These are phyloP conservation scores for Orobanche coerulescens DNA, from an alignment of 257 asterid genomes.

Conservation along the genomic window DNA sequence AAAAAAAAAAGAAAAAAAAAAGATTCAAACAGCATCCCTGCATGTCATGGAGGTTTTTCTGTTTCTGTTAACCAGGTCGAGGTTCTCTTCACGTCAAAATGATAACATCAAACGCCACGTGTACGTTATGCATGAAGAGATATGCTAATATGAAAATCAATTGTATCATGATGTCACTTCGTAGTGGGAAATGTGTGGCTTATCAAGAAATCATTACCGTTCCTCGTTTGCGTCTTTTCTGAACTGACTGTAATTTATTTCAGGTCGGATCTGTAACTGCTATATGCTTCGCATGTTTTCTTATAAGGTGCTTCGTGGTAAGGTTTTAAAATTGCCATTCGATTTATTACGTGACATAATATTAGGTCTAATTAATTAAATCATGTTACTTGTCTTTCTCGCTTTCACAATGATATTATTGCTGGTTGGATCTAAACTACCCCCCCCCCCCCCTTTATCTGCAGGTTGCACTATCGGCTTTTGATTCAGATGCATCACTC, in stretches of 20 bases:
- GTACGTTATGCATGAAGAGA: background rate
- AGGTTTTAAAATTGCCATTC: conserved; percentile 24
- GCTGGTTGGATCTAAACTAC: background rate
- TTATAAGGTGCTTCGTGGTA: conserved; percentile 85
- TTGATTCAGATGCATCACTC: conserved; percentile 66
- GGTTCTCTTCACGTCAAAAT: conserved; percentile 6
- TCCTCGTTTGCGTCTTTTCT: background rate
- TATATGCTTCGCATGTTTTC: conserved; percentile 85
- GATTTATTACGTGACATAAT: conserved; percentile 7
- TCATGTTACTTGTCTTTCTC: no score
- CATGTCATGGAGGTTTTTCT: background rate
- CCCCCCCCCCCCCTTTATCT: no score
- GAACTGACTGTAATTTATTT: conserved; percentile 18
- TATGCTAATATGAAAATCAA: conserved; percentile 1
- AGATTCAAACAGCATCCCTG: conserved; percentile 3
- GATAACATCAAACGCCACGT: background rate
- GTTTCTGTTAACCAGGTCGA: background rate
- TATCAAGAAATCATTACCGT: background rate
- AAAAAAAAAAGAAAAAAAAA: background rate
- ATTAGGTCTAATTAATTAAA: background rate
- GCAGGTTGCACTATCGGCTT: conserved; percentile 80
- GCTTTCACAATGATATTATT: no score
- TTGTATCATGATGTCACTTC: background rate
- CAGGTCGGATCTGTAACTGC: conserved; percentile 98
- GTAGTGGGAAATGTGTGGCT: conserved; percentile 1